These are phyloP conservation scores for Jatropha podagrica DNA, from an alignment of 441 rosid species.

Conservation along the genomic window DNA sequence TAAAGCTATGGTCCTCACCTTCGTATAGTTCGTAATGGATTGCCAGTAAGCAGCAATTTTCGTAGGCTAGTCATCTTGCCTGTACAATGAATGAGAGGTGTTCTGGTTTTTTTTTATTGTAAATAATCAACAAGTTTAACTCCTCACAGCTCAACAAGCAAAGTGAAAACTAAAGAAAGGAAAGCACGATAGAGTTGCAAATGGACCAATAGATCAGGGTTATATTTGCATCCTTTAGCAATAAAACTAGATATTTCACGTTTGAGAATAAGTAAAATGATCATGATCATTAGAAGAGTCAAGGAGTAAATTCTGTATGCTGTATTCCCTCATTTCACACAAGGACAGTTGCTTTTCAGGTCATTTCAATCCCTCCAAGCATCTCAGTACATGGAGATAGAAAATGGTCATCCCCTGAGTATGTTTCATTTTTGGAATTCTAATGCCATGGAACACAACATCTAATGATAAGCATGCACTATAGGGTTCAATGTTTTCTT, in stretches of 20 bases:
- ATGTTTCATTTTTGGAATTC: background rate
- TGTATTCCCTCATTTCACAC: background rate
- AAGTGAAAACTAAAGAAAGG: background rate
- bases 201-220: background rate
- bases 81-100: slow-evolving; percentile 28
- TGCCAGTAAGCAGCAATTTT: slow-evolving; percentile 77
- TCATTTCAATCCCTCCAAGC: background rate
- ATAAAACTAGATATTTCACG: background rate
- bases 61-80: slow-evolving; percentile 85
- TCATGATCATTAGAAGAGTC: background rate
- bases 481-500: background rate
- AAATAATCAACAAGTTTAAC: background rate
- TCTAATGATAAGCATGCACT: background rate
- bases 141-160: background rate
- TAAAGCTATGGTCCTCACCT: slow-evolving; percentile 47
- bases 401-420: background rate
- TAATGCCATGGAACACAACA: background rate
- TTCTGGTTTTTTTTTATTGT: background rate
- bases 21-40: slow-evolving; percentile 87
- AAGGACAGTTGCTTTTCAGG: background rate
- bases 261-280: background rate
- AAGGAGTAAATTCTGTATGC: background rate
- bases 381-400: background rate
- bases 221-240: background rate
- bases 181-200: background rate